phyloP scores from a whole-genome alignment of 2,329 filamentous ascomycete genomes.

The Penicillium occitanis region DNA sequence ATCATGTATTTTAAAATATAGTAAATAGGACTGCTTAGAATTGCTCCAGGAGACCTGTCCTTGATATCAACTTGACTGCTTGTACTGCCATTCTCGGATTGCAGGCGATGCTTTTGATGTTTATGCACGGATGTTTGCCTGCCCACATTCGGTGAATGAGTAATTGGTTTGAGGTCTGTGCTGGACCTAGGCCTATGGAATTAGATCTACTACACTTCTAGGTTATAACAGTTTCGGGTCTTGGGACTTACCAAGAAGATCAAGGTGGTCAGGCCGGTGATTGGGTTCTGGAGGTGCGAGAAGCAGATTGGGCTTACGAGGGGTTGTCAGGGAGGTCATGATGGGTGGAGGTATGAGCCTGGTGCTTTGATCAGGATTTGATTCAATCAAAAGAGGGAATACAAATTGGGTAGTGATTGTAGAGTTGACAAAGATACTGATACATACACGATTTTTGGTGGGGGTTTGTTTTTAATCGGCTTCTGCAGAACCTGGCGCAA shows the following conservation, averaged over 20 bases:
- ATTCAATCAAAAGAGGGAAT: not conserved
- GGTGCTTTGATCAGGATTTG: not conserved
- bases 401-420: not conserved
- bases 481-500: slow-evolving; percentile 20
- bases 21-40: too few relatives aligned
- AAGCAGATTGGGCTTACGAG: not conserved
- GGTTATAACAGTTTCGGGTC: too few relatives aligned
- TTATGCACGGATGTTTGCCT: too few relatives aligned
- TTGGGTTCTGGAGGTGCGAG: not conserved
- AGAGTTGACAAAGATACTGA: not conserved
- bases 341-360: not conserved
- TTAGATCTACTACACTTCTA: too few relatives aligned
- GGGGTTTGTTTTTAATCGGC: slow-evolving; percentile 13
- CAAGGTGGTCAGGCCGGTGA: not conserved
- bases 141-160: too few relatives aligned
- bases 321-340: not conserved
- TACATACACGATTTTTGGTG: not conserved
- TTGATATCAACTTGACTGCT: too few relatives aligned
- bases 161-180: too few relatives aligned
- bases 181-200: too few relatives aligned
- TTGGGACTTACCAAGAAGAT: not conserved
- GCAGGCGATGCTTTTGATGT: too few relatives aligned
- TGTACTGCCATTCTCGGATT: too few relatives aligned
- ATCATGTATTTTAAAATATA: too few relatives aligned
- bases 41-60: too few relatives aligned